phyloP scores from a whole-genome alignment of 805 yeast species.

The Candida namnaoensis region DNA sequence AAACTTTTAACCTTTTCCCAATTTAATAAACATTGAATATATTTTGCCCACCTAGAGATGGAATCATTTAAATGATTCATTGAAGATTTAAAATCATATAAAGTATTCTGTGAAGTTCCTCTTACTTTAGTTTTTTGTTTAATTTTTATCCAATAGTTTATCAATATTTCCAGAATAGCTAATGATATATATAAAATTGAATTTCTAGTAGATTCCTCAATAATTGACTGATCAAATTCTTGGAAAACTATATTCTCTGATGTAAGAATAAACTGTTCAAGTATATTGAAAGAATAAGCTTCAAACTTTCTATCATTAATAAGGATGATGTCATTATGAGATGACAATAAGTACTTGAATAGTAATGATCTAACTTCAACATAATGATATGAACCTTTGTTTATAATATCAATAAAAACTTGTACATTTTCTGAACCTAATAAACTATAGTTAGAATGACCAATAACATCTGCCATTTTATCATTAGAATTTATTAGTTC shows the following conservation, averaged over 20 bases:
- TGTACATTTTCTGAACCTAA: slow-evolving; percentile 10
- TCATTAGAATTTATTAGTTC: slow-evolving; percentile 22
- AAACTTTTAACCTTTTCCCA: not conserved
- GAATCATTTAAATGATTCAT: not conserved
- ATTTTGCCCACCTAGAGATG: not conserved
- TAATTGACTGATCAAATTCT: slow-evolving; percentile 7
- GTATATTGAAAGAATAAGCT: slow-evolving; percentile 20
- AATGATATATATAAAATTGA: slow-evolving; percentile 3
- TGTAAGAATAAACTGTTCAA: slow-evolving; percentile 21
- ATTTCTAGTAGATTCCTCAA: slow-evolving; percentile 3
- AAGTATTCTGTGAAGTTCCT: slow-evolving; percentile 1
- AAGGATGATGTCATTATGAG: slow-evolving; percentile 15
- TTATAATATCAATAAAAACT: slow-evolving; percentile 19
- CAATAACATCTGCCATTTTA: slow-evolving; percentile 10
- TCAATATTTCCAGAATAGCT: slow-evolving; percentile 32
- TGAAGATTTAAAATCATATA: not conserved
- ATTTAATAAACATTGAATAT: too few species aligned
- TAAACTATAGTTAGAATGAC: slow-evolving; percentile 4
- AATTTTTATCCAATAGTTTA: slow-evolving; percentile 29
- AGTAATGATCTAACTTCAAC: slow-evolving; percentile 28
- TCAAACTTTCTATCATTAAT: slow-evolving; percentile 33
- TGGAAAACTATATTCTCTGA: slow-evolving; percentile 4
- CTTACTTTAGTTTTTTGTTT: slow-evolving; percentile 13
- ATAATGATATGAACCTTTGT: slow-evolving; percentile 21
- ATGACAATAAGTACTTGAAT: slow-evolving; percentile 15